Base-by-base conservation (phyloP, 2,329 filamentous ascomycete genomes). In the Epichloe hybrida region DNA sequence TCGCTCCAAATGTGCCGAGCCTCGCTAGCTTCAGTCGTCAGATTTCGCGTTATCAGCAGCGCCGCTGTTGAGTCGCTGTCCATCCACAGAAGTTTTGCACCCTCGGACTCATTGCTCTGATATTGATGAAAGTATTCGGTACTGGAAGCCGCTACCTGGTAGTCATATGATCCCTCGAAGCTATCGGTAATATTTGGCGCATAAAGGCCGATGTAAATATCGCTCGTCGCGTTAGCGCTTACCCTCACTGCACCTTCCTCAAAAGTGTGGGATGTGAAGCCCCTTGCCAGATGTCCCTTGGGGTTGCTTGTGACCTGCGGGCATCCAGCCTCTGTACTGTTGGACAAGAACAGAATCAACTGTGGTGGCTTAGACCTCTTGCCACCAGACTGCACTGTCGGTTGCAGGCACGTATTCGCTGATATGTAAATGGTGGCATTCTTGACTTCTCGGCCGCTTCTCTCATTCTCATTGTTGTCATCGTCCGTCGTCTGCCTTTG, bases 361-460 rank as follows among this genome's bases (percentile, higher is more conserved):
- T 95, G 89, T 1, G 86, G 84, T 12, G 86, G 77, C 27, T 38
- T 39, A 9, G 46, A 20, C 1, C 17, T 13, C 45, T 57, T 53
- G n/a, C 34, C 46, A 46, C 49, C 43, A 1, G 34, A 34, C 20
- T 48, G 27, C 31, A 46, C 20, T 21, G 41, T 63, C 12, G 91
- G 93, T 59, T 94, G 88, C 27, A 79, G 67, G 66, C 93, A 98
- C 1, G 87, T 90, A 57, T 89, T 97, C 42, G 89, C 81, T 2
- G 89, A 89, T 50, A 98, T 75, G 65, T 85, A 96, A 3, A 97
- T 72, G 2, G 69, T 78, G 41, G 67, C 60, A 9, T 51, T 23
- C 37, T 40, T 48, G 13, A 41, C 27, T 7, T 5, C 41, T 17
- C 12, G 12, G 13, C 3, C 17, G 7, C 1, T n/a, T 17, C 35